A percentile compares a stretch with the other conserved stretches of the same genome.
These are phyloP conservation scores for Litchi chinensis DNA, from an alignment of 345 rosid genomes.

Conservation along the genomic window DNA sequence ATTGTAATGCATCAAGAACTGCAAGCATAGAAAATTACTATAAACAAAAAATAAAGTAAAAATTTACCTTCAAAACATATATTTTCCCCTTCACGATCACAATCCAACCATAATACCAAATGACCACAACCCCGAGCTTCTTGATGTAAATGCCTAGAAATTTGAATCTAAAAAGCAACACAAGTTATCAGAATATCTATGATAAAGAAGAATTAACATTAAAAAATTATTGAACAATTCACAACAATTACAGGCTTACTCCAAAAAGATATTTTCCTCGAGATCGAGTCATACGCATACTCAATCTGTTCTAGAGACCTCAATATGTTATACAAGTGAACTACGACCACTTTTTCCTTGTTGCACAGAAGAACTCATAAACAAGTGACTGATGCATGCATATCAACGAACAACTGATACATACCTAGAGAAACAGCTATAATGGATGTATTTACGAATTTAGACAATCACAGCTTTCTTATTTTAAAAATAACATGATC, in stretches of 20 bases:
- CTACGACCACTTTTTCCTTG: background rate
- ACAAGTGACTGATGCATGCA: background rate
- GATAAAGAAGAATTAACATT: background rate
- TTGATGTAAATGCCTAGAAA: slow-evolving; percentile 78
- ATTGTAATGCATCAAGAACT: background rate
- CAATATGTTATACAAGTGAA: background rate
- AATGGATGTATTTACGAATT: background rate
- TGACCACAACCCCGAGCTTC: slow-evolving; percentile 87
- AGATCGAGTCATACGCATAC: background rate
- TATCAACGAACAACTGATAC: background rate
- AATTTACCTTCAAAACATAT: slow-evolving; percentile 90
- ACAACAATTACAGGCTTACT: background rate
- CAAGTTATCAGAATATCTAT: slow-evolving; percentile 1
- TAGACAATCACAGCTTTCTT: background rate
- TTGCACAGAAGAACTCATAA: background rate
- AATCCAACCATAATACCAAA: slow-evolving; percentile 94
- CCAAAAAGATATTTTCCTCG: background rate
- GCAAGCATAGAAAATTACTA: background rate
- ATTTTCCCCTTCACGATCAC: slow-evolving; percentile 99
- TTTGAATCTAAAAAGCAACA: slow-evolving; percentile 65
- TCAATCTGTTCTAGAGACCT: background rate
- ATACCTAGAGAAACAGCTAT: background rate
- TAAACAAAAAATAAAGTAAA: slow-evolving; percentile 12
- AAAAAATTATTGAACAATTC: background rate
- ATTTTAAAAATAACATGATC: background rate